Conservation (phyloP, 495 filamentous ascomycete genomes). For the Aspergillus panamensis region DNA sequence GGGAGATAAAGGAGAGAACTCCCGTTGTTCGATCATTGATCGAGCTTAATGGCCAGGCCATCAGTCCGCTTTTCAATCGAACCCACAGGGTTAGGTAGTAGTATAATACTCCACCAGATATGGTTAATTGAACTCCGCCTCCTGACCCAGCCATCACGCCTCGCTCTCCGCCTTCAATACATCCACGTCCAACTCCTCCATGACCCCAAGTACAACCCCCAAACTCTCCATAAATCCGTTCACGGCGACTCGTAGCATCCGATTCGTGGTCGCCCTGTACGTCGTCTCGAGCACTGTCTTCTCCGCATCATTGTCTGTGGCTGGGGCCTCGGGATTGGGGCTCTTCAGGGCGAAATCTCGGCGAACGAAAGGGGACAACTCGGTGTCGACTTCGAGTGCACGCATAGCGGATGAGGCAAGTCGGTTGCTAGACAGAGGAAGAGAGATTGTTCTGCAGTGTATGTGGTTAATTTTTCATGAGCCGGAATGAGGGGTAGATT, state of each 20-base stretch:
- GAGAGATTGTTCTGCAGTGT: slow-evolving; percentile 60
- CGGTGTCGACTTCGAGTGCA: slow-evolving; percentile 78
- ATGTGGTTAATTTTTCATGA: slow-evolving; percentile 18
- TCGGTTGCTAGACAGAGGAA: slow-evolving; percentile 79
- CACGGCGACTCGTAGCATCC: slow-evolving; percentile 94
- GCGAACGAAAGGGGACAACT: slow-evolving; percentile 78
- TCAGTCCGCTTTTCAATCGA: too few species aligned
- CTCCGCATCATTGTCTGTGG: slow-evolving; percentile 29
- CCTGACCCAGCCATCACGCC: slow-evolving; percentile 20
- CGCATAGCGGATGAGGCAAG: slow-evolving; percentile 74
- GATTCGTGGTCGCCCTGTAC: slow-evolving; percentile 87
- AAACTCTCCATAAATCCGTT: slow-evolving; percentile 98
- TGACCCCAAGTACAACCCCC: slow-evolving; percentile 75
- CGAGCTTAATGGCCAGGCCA: too few species aligned
- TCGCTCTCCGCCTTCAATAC: slow-evolving; percentile 50
- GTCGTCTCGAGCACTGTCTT: slow-evolving; percentile 64
- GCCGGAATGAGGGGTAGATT: not conserved
- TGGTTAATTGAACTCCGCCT: not conserved
- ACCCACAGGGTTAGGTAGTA: too few species aligned
- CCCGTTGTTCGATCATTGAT: too few species aligned
- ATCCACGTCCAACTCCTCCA: slow-evolving; percentile 87
- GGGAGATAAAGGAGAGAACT: too few species aligned
- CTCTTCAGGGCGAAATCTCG: slow-evolving; percentile 61
- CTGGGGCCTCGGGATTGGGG: slow-evolving; percentile 27
- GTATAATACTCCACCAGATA: not conserved